Evolutionary conservation across 768 basidiomycete genomes (phyloP).

Genomic region (Naganishia friedmannii): DNA sequence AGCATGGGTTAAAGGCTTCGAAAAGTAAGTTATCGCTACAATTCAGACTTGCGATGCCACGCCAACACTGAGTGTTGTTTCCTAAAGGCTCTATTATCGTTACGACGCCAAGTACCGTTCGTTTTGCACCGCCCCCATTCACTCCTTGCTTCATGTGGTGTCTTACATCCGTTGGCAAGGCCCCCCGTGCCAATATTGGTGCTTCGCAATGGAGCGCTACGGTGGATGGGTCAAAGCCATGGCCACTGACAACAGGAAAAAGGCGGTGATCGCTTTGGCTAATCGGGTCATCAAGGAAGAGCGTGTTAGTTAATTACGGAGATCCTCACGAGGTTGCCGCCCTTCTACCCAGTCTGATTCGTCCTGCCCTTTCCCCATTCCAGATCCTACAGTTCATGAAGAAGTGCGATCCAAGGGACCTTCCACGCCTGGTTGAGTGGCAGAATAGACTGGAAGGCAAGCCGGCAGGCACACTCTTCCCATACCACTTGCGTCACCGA

Average conservation of each 20-base stretch:
- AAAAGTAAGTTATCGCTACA: not conserved
- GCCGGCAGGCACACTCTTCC: too few species aligned
- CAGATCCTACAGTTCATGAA: too few species aligned
- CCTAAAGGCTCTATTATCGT: not conserved
- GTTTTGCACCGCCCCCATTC: not conserved
- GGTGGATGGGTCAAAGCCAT: not conserved
- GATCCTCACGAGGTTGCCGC: too few species aligned
- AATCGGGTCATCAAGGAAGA: not conserved
- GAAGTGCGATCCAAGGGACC: too few species aligned
- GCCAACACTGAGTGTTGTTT: not conserved
- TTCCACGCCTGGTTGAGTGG: too few species aligned
- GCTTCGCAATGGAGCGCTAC: constrained; percentile 2
- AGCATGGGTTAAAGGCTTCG: not conserved
- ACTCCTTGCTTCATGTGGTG: not conserved
- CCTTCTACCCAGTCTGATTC: too few species aligned
- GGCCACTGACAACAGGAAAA: not conserved
- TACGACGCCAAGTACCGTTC: not conserved
- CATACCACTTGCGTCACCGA: too few species aligned
- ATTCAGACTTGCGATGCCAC: not conserved
- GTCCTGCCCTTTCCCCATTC: too few species aligned
- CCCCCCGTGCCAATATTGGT: not conserved
- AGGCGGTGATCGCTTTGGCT: not conserved
- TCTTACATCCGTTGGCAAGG: not conserved
- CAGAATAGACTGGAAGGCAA: too few species aligned
- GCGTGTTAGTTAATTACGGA: not conserved